These are phyloP conservation scores for Alternaria brassicicola DNA, from an alignment of 2,329 filamentous ascomycete species.

Conservation along the genomic window DNA sequence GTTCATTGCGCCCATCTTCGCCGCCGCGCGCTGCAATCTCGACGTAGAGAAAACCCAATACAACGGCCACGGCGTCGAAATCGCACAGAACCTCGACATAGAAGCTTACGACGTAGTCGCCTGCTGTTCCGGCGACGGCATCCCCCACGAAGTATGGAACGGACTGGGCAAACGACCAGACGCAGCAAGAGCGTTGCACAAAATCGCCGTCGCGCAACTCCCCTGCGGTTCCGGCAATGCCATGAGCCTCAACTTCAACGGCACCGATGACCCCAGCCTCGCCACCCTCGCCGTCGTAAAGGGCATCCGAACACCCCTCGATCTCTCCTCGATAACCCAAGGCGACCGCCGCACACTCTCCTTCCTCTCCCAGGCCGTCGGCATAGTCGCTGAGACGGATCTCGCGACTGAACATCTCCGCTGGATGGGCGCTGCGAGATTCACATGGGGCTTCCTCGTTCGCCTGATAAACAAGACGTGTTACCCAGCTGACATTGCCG, in stretches of 20 bases:
- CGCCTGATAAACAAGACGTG: slow-evolving; percentile 75
- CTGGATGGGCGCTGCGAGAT: slow-evolving; percentile 89
- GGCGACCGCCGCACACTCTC: slow-evolving; percentile 75
- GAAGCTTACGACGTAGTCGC: slow-evolving; percentile 83
- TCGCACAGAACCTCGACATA: slow-evolving; percentile 76
- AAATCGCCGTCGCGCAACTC: slow-evolving; percentile 82
- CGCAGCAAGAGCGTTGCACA: slow-evolving; percentile 73
- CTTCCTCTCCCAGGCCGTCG: slow-evolving; percentile 88
- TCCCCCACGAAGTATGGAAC: slow-evolving; percentile 94
- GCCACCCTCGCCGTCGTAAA: slow-evolving; percentile 88
- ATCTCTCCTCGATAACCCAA: slow-evolving; percentile 87
- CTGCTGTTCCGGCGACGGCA: slow-evolving; percentile 88
- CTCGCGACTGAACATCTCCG: slow-evolving; percentile 87
- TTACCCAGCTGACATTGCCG: slow-evolving; percentile 87
- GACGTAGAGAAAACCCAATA: slow-evolving; percentile 75
- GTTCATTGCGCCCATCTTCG: slow-evolving; percentile 80
- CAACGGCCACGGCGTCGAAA: slow-evolving; percentile 77
- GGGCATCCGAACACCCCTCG: slow-evolving; percentile 80
- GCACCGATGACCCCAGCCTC: slow-evolving; percentile 74
- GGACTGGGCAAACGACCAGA: slow-evolving; percentile 79
- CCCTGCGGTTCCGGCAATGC: slow-evolving; percentile 95
- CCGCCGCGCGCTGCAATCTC: slow-evolving; percentile 77
- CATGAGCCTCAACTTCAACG: slow-evolving; percentile 87
- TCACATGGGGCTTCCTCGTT: slow-evolving; percentile 82
- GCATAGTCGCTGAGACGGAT: slow-evolving; percentile 88